Conservation (phyloP, 2,329 filamentous ascomycete species). For the Neonectria magnoliae region DNA sequence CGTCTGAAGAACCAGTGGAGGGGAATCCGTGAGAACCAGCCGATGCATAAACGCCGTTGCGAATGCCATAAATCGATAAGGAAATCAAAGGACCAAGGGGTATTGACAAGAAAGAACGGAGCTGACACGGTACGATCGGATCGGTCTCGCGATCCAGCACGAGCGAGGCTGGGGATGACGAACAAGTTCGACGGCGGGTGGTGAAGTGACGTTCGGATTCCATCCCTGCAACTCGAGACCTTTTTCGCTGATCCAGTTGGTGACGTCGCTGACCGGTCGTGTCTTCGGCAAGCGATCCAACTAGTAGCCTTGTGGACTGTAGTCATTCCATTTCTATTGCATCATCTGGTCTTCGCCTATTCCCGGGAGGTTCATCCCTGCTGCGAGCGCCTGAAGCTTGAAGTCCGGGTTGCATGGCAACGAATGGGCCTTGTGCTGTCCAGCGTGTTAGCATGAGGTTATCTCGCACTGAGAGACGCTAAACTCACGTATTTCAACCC, state of each 20-base stretch:
- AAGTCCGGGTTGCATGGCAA: conserved; percentile 89
- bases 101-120: conserved; percentile 34
- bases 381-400: conserved; percentile 57
- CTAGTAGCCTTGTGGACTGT: not conserved
- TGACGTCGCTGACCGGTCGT: not conserved
- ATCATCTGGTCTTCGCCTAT: conserved; percentile 59
- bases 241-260: conserved; percentile 7
- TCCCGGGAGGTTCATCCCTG: conserved; percentile 54
- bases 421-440: conserved; percentile 80
- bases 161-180: conserved; percentile 17
- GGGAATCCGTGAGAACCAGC: conserved; percentile 17
- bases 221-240: not conserved
- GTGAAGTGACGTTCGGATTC: not conserved
- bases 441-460: conserved; percentile 45
- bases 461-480: not conserved
- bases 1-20: conserved; percentile 20
- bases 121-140: conserved; percentile 14
- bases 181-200: conserved; percentile 5
- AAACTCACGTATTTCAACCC: conserved; percentile 88
- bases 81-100: conserved; percentile 22
- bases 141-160: conserved; percentile 32
- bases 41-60: conserved; percentile 32
- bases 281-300: conserved; percentile 10
- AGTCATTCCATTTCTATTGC: conserved; percentile 38
- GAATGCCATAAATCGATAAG: conserved; percentile 31